Base-by-base conservation (phyloP, 1,284 basidiomycete genomes). In the Ustilago cynodontis region DNA sequence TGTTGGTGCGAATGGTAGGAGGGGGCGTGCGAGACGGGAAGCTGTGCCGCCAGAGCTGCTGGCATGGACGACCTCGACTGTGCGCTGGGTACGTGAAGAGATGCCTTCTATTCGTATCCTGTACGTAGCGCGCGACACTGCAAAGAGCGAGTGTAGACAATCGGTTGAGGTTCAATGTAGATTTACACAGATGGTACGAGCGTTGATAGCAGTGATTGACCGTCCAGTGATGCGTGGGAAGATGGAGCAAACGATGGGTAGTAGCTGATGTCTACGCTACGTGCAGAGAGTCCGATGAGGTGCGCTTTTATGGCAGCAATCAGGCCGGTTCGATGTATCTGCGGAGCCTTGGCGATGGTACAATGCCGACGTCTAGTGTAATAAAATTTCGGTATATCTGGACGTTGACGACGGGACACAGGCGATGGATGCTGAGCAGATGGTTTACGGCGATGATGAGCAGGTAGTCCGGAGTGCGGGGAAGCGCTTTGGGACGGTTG, bases 251-350 rank as follows among this genome's bases (percentile, higher is more conserved):
- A 24, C 2, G 39, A 49, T 16, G 37, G 11, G 13, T 8, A 14
- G 22, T 41, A 13, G 33, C 26, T 13, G 54, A 8, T 20, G 20
- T 11, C 41, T n/a, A 43, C 20, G 41, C 20, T 43, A 43, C n/a
- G 47, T 2, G 24, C 20, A 9, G 22, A 24, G 22, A 35, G 7
- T 29, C 16, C 10, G 62, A 49, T 5, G 29, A 4, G 51, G 14
- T 26, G 18, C 33, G 16, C 18, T 61, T 24, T 57, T 59, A 62
- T 61, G 33, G 59, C 59, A 71, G 59, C 54, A 14, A 58, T 39
- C 43, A 49, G 53, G 41, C 43, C 49, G 58, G 22, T 33, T 37
- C 31, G 29, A 6, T 7, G 16, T 43, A 20, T 7, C 8, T 2
- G 41, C 3, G n/a, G 41, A 20, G 41, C 8, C 11, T 43, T 18